phyloP scores from a whole-genome alignment of 306 rosid species.

The Glycine tomentella region DNA sequence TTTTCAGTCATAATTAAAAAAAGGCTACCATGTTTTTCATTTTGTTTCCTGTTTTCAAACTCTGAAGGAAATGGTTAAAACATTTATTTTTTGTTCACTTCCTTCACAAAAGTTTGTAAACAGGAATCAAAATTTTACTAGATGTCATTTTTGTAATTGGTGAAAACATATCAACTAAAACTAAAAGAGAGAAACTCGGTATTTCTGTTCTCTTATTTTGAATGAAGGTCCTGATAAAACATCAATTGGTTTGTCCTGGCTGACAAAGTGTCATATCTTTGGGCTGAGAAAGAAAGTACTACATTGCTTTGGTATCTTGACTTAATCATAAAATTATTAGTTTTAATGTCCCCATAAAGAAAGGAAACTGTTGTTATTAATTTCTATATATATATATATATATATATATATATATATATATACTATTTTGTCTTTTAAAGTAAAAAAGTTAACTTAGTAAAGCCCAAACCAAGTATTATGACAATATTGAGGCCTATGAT shows the following conservation, averaged over 20 bases:
- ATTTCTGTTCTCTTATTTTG: constrained; percentile 21
- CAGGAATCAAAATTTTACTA: background rate
- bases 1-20: background rate
- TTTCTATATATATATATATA: background rate
- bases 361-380: background rate
- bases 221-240: constrained; percentile 1
- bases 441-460: background rate
- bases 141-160: background rate
- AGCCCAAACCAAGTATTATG: background rate
- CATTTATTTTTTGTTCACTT: background rate
- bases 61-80: background rate
- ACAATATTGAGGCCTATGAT: background rate
- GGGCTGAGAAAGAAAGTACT: background rate
- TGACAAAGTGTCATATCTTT: background rate
- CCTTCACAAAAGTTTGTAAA: background rate
- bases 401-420: no score
- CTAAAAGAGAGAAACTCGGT: background rate
- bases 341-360: background rate
- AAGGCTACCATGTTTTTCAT: background rate
- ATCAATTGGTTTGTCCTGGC: background rate
- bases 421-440: constrained; percentile 7
- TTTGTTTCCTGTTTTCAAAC: background rate
- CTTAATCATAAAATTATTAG: background rate
- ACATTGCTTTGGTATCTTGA: background rate
- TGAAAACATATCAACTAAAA: background rate